phyloP scores from a whole-genome alignment of 257 asterid genomes.

The Nicotiana benthamiana region DNA sequence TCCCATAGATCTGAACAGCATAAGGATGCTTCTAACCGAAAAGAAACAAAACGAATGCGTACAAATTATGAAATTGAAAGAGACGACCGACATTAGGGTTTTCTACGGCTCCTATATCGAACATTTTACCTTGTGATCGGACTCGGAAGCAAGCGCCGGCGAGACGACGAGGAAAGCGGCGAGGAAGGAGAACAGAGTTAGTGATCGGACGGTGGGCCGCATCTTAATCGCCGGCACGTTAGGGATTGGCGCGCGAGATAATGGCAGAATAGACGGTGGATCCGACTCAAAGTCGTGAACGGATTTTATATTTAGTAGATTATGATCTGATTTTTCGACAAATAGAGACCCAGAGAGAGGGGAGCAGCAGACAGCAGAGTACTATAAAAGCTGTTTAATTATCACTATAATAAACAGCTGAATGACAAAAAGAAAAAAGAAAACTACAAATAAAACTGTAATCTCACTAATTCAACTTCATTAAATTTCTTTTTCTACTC shows the following conservation, averaged over 20 bases:
- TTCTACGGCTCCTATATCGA: not conserved
- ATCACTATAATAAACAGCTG: no score
- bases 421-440: no score
- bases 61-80: not conserved
- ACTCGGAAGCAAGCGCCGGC: conserved; percentile 19
- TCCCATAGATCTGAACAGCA: not conserved
- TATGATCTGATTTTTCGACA: not conserved
- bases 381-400: not conserved
- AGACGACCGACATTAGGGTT: not conserved
- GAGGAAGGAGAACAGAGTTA: not conserved
- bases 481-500: no score
- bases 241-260: not conserved
- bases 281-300: conserved; percentile 1
- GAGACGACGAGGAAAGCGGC: conserved; percentile 8
- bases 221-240: conserved; percentile 4
- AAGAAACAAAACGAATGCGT: not conserved
- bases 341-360: not conserved
- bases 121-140: conserved; percentile 21
- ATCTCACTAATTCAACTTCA: no score
- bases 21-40: not conserved
- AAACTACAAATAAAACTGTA: no score
- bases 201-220: conserved; percentile 10
- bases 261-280: not conserved
- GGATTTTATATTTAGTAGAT: not conserved
- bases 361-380: not conserved